These are phyloP conservation scores for Nakazawaea sp. DNA, from an alignment of 805 yeast genomes.

Conservation along the genomic window DNA sequence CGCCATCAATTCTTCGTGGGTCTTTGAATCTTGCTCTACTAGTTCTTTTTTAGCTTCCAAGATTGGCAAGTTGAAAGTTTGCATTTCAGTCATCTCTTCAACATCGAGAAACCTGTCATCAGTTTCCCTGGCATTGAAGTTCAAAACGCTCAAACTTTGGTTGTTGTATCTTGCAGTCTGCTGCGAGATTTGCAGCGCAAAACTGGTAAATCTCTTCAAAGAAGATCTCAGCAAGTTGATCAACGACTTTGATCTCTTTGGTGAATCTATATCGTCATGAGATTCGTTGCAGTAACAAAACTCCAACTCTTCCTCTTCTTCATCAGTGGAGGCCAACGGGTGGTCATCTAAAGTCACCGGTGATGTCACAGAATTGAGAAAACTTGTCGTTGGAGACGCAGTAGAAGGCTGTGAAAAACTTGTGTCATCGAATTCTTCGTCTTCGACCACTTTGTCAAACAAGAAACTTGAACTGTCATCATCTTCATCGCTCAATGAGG, in stretches of 20 bases:
- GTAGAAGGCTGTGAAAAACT: no score
- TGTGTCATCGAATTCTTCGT: neutral
- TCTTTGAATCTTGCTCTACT: no score
- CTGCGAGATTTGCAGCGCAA: slow-evolving; percentile 2
- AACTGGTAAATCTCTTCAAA: slow-evolving; percentile 4
- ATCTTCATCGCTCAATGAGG: no score
- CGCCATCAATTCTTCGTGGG: neutral
- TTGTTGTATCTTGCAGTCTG: neutral
- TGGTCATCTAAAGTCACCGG: slow-evolving; percentile 1
- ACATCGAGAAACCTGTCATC: slow-evolving; percentile 7
- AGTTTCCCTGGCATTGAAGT: slow-evolving; percentile 9
- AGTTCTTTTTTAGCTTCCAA: neutral
- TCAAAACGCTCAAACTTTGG: neutral
- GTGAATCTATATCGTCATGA: neutral
- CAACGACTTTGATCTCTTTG: neutral
- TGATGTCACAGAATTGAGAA: neutral
- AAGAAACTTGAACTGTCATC: no score
- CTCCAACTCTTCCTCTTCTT: neutral
- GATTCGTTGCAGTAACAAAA: neutral
- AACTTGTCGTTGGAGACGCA: neutral
- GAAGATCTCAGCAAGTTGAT: neutral
- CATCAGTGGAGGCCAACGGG: neutral
- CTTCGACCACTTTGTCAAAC: neutral
- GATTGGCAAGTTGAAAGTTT: neutral
- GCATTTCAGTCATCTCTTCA: neutral